Evolutionary conservation across 345 rosid genomes (phyloP).

Genomic region (Salix brachista): DNA sequence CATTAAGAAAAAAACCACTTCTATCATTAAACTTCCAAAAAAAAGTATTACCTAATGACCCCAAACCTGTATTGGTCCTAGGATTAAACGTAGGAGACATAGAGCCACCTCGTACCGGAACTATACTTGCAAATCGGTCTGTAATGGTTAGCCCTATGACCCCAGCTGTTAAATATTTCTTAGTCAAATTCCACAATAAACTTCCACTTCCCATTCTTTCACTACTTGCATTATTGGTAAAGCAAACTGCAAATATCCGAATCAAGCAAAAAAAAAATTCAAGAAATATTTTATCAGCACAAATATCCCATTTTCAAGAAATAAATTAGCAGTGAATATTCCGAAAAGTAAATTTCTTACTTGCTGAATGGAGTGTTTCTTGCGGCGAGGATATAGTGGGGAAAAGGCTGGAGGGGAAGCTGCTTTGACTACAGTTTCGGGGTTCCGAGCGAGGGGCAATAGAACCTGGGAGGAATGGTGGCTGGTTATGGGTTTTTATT

Average conservation of each 20-base stretch:
- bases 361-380: too few species aligned
- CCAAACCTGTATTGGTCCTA: slow-evolving; percentile 23
- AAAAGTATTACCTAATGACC: slow-evolving; percentile 22
- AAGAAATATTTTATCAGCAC: neutral
- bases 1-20: slow-evolving; percentile 2
- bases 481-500: neutral
- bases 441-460: too few species aligned
- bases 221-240: slow-evolving; percentile 15
- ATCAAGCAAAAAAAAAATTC: slow-evolving; percentile 6
- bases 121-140: slow-evolving; percentile 57
- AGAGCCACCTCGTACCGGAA: slow-evolving; percentile 59
- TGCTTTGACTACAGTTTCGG: too few species aligned
- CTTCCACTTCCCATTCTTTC: slow-evolving; percentile 20
- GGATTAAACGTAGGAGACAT: slow-evolving; percentile 85
- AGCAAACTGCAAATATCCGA: slow-evolving; percentile 35
- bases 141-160: slow-evolving; percentile 59
- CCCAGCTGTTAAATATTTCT: slow-evolving; percentile 52
- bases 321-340: too few species aligned
- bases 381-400: too few species aligned
- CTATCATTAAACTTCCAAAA: neutral
- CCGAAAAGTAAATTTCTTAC: too few species aligned
- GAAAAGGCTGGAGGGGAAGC: too few species aligned
- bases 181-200: slow-evolving; percentile 45
- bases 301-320: too few species aligned
- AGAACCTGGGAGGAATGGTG: neutral